Evolutionary conservation across 2,329 filamentous ascomycete species (phyloP).

Genomic region (Gnomoniopsis smithogilvyi): DNA sequence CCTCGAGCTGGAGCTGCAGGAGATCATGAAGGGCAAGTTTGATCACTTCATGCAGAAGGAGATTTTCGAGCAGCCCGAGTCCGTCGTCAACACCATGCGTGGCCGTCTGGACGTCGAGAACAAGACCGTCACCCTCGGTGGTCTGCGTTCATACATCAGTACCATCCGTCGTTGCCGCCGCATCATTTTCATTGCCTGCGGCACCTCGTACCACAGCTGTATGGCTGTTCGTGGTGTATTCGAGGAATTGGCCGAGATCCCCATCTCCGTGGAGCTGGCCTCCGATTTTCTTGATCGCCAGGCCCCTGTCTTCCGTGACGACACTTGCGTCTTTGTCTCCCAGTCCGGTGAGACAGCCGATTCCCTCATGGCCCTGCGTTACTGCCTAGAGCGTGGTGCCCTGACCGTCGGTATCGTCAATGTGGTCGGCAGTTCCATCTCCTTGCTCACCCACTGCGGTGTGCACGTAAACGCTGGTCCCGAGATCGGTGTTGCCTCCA

Average conservation of each 20-base stretch:
- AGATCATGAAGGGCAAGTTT: slow-evolving; percentile 99
- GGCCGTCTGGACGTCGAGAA: slow-evolving; percentile 91
- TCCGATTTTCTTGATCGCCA: slow-evolving; percentile 97
- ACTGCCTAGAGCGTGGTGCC: slow-evolving; percentile 96
- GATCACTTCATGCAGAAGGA: slow-evolving; percentile 99
- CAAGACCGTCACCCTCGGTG: slow-evolving; percentile 93
- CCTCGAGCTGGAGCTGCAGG: slow-evolving; percentile 96
- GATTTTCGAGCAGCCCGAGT: slow-evolving; percentile 99
- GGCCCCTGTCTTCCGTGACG: slow-evolving; percentile 97
- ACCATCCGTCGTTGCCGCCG: slow-evolving; percentile 95
- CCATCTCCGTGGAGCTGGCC: slow-evolving; percentile 92
- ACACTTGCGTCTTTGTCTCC: slow-evolving; percentile 98
- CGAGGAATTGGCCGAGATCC: slow-evolving; percentile 96
- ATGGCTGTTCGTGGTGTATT: slow-evolving; percentile 99
- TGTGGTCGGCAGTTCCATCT: slow-evolving; percentile 97
- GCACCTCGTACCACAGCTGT: slow-evolving; percentile 97
- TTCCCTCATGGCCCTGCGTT: slow-evolving; percentile 92
- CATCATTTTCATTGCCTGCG: slow-evolving; percentile 98
- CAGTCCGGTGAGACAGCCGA: slow-evolving; percentile 98
- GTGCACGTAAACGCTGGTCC: slow-evolving; percentile 99
- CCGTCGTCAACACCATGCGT: slow-evolving; percentile 99
- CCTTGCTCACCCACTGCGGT: slow-evolving; percentile 97
- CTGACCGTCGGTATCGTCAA: slow-evolving; percentile 98
- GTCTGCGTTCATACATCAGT: slow-evolving; percentile 90
- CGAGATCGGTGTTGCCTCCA: slow-evolving; percentile 97